Percentiles rank a stretch among this genome's conserved stretches.
Evolutionary conservation across 1,139 yeast species (phyloP).

Genomic region (Diutina siamensis): DNA sequence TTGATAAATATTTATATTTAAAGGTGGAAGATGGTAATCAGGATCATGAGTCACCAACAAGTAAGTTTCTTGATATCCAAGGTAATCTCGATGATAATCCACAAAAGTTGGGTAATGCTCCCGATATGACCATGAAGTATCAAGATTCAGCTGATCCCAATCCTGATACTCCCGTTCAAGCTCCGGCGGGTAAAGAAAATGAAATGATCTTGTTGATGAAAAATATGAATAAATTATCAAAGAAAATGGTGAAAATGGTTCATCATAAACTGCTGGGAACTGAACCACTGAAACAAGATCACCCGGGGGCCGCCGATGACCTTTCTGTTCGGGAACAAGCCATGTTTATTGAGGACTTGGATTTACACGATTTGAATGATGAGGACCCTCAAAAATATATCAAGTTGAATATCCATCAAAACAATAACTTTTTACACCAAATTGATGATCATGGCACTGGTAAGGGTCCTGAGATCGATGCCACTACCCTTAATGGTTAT

Average conservation of each 20-base stretch:
- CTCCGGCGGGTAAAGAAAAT: constrained; percentile 21
- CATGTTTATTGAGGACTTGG: constrained; percentile 38
- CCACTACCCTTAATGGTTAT: constrained; percentile 10
- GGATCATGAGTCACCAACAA: constrained; percentile 22
- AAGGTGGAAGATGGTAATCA: constrained; percentile 31
- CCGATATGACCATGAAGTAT: constrained; percentile 82
- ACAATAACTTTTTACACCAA: constrained; percentile 9
- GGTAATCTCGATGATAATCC: constrained; percentile 81
- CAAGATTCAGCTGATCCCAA: constrained; percentile 42
- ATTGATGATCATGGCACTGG: constrained; percentile 1
- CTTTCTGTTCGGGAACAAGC: constrained; percentile 17
- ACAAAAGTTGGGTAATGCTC: constrained; percentile 63
- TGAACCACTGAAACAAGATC: neutral
- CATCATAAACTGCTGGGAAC: constrained; percentile 17
- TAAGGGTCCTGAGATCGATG: constrained; percentile 7
- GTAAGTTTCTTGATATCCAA: constrained; percentile 54
- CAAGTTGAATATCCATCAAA: constrained; percentile 34
- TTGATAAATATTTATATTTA: constrained; percentile 70
- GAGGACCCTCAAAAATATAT: constrained; percentile 40
- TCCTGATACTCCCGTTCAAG: constrained; percentile 24
- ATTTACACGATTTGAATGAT: constrained; percentile 52
- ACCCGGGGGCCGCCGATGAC: neutral
- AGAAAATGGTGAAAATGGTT: constrained; percentile 60
- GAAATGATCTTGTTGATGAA: constrained; percentile 66
- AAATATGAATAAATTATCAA: constrained; percentile 81